Evolutionary conservation across 2,329 filamentous ascomycete genomes (phyloP).

Genomic region (Ophiocordyceps camponoti-floridani): DNA sequence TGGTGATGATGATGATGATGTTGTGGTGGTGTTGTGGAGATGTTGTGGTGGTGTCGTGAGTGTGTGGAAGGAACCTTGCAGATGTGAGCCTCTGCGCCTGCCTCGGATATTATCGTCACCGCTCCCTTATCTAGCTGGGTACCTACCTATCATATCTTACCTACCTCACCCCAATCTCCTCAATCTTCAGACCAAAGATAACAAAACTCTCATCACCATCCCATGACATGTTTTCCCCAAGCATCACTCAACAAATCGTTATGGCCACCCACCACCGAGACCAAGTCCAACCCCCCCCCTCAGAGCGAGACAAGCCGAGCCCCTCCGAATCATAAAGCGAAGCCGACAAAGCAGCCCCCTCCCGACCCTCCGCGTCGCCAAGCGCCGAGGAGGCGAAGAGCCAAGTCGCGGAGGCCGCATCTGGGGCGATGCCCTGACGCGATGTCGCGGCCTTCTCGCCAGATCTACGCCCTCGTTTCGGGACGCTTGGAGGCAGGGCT

Average conservation of each 20-base stretch:
- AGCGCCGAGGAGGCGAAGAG: constrained; percentile 1
- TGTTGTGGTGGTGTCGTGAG: too few relatives aligned
- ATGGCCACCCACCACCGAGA: constrained; percentile 14
- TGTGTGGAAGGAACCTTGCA: too few relatives aligned
- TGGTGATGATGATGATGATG: too few relatives aligned
- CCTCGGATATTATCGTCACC: too few relatives aligned
- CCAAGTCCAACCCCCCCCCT: constrained; percentile 13
- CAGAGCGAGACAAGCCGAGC: constrained; percentile 15
- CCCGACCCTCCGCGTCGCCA: constrained; percentile 3
- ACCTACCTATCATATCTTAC: too few relatives aligned
- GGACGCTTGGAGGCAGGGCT: neutral
- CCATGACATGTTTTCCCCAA: neutral
- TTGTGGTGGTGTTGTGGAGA: too few relatives aligned
- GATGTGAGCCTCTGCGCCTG: too few relatives aligned
- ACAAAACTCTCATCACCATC: too few relatives aligned
- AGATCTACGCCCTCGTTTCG: neutral
- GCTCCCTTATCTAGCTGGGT: too few relatives aligned
- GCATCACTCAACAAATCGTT: neutral
- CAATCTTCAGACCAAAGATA: too few relatives aligned
- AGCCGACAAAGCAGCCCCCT: too few relatives aligned
- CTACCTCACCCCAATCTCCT: too few relatives aligned
- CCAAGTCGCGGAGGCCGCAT: constrained; percentile 1
- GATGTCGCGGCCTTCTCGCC: constrained; percentile 4
- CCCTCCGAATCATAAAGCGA: constrained; percentile 34
- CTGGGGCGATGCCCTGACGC: constrained; percentile 4